Conservation (phyloP, 768 basidiomycete species). For the Collybia sp. region DNA sequence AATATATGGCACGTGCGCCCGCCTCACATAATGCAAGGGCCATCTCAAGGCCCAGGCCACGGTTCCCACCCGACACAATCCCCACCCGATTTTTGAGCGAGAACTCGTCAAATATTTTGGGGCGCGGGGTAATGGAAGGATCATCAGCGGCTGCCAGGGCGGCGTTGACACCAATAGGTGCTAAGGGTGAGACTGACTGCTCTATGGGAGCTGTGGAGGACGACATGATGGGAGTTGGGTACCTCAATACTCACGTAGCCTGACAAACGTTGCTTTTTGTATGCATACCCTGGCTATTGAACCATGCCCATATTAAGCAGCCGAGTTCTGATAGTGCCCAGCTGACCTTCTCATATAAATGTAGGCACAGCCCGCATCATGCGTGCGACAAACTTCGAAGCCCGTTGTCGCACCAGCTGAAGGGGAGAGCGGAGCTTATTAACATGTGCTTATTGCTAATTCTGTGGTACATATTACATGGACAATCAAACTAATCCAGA, state of each 20-base stretch:
- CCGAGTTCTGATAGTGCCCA: no score
- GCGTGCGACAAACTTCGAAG: no score
- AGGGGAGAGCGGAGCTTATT: no score
- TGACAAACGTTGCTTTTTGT: no score
- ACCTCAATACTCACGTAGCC: no score
- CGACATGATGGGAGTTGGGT: not conserved
- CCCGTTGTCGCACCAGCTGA: no score
- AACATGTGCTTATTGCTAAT: no score
- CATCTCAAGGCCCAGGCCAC: slow-evolving; percentile 83
- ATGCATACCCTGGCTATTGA: not conserved
- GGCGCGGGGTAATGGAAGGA: slow-evolving; percentile 24
- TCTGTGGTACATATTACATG: no score
- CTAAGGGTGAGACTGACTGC: slow-evolving; percentile 49
- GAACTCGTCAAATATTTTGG: slow-evolving; percentile 60
- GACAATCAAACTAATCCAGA: no score
- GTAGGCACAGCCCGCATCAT: no score
- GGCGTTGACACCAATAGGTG: slow-evolving; percentile 59
- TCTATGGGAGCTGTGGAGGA: slow-evolving; percentile 11
- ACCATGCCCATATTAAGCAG: not conserved
- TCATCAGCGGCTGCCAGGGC: slow-evolving; percentile 41
- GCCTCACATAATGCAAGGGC: slow-evolving; percentile 70
- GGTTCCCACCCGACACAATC: slow-evolving; percentile 59
- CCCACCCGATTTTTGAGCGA: slow-evolving; percentile 52
- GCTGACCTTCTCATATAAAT: no score
- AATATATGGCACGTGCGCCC: slow-evolving; percentile 67